Percentiles rank a stretch among this genome's conserved stretches.
Conservation (phyloP, 2,329 filamentous ascomycete species). For the Didymella pinodella region DNA sequence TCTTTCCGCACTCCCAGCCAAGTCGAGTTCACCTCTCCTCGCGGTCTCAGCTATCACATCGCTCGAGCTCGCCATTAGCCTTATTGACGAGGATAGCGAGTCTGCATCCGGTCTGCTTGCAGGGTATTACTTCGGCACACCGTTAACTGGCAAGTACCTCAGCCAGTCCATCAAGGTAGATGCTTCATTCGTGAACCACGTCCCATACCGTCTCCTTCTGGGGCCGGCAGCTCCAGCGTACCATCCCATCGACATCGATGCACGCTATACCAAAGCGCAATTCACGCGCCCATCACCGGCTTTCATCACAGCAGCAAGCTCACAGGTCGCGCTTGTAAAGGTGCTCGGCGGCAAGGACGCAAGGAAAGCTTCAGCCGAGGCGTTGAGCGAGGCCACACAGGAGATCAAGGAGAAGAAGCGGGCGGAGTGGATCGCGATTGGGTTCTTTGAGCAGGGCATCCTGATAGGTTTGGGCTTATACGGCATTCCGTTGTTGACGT, state of each 20-base stretch:
- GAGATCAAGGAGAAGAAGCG: conserved; percentile 47
- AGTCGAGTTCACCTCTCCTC: conserved; percentile 55
- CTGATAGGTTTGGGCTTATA: conserved; percentile 49
- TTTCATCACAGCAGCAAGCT: conserved; percentile 22
- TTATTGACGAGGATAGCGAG: conserved; percentile 48
- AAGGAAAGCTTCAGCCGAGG: conserved; percentile 22
- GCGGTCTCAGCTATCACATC: conserved; percentile 58
- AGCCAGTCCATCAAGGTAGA: conserved; percentile 63
- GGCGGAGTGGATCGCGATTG: conserved; percentile 41
- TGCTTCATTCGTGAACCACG: conserved; percentile 64
- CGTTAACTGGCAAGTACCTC: conserved; percentile 65
- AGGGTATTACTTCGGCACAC: conserved; percentile 62
- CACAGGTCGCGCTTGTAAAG: conserved; percentile 31
- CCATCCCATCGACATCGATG: conserved; percentile 28
- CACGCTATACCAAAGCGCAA: conserved; percentile 30
- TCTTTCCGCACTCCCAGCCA: conserved; percentile 41
- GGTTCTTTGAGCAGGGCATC: conserved; percentile 45
- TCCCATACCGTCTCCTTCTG: conserved; percentile 63
- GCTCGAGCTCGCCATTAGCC: conserved; percentile 64
- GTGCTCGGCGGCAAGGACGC: conserved; percentile 22
- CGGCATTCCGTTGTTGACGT: conserved; percentile 41
- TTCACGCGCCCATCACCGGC: conserved; percentile 33
- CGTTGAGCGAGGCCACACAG: conserved; percentile 27
- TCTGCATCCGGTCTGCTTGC: conserved; percentile 49
- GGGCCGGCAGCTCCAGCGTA: conserved; percentile 35